A percentile compares a stretch with the other conserved stretches of the same genome.
Evolutionary conservation across 75 land plant species (phyloP).

Genomic region (Gnetum montanum): DNA sequence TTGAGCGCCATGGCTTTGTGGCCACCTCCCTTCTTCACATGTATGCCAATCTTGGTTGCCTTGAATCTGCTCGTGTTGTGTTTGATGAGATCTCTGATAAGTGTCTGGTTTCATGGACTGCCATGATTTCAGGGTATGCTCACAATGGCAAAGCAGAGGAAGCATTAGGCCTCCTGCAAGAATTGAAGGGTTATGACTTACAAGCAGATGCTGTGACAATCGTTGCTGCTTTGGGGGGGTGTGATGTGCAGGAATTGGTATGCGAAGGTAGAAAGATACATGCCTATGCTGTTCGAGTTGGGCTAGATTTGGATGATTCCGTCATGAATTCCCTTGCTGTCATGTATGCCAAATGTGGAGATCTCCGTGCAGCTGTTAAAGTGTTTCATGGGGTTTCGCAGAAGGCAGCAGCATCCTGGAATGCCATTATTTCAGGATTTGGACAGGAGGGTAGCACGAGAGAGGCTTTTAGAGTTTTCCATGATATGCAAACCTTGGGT

Average conservation of each 20-base stretch:
- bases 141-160: conserved; percentile 8
- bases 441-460: neutral
- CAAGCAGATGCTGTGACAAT: too few species aligned
- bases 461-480: conserved; percentile 21
- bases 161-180: conserved; percentile 17
- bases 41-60: conserved; percentile 31
- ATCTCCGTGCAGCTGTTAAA: neutral
- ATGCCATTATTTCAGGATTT: conserved; percentile 21
- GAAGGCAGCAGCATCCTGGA: conserved; percentile 21
- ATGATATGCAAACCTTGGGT: conserved; percentile 17
- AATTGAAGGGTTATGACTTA: conserved; percentile 11
- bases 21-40: conserved; percentile 29
- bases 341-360: neutral
- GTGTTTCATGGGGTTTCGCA: neutral
- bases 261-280: neutral
- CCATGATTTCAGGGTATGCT: conserved; percentile 7
- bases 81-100: neutral
- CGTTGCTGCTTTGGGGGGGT: too few species aligned
- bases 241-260: too few species aligned
- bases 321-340: neutral
- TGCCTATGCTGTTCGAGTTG: neutral
- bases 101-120: neutral
- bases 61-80: conserved; percentile 6
- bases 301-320: neutral
- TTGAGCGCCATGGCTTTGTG: conserved; percentile 8